These are phyloP conservation scores for Kalmanozyma brasiliensis DNA, from an alignment of 1,284 basidiomycete genomes.

Conservation along the genomic window DNA sequence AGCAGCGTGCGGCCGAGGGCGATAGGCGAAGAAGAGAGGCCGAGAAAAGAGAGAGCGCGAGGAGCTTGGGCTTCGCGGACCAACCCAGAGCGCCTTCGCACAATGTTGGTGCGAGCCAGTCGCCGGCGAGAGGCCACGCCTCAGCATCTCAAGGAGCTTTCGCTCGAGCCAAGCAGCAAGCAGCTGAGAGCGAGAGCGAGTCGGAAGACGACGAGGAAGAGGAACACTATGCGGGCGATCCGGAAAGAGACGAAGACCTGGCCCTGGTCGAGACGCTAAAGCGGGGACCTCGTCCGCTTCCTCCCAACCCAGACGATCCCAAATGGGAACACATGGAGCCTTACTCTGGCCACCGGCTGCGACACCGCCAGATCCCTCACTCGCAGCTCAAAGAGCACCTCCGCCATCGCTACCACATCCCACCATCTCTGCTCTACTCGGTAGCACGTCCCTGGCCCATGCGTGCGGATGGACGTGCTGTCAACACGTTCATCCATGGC, in stretches of 20 bases:
- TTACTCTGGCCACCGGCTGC: slow-evolving; percentile 72
- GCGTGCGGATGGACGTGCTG: not conserved
- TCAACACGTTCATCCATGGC: slow-evolving; percentile 22
- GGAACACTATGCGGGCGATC: not conserved
- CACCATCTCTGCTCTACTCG: slow-evolving; percentile 87
- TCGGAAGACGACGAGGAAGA: slow-evolving; percentile 4
- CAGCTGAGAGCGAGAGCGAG: not conserved
- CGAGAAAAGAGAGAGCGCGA: slow-evolving; percentile 14
- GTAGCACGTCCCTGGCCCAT: slow-evolving; percentile 27
- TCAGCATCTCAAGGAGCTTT: slow-evolving; percentile 13
- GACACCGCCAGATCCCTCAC: slow-evolving; percentile 79
- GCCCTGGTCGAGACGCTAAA: slow-evolving; percentile 26
- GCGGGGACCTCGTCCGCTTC: slow-evolving; percentile 29
- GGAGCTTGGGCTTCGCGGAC: slow-evolving; percentile 27
- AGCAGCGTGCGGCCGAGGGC: slow-evolving; percentile 14
- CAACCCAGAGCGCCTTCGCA: not conserved
- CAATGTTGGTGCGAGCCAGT: not conserved
- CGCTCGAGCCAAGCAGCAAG: slow-evolving; percentile 14
- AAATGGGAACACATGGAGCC: slow-evolving; percentile 48
- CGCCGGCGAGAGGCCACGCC: not conserved
- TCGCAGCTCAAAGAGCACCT: slow-evolving; percentile 84
- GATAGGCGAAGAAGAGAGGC: slow-evolving; percentile 21
- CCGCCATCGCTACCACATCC: slow-evolving; percentile 83
- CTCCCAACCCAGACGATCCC: slow-evolving; percentile 33
- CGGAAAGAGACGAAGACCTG: slow-evolving; percentile 23